Evolutionary conservation across 352 stramenopile species (phyloP).

Genomic region (Globisporangium alternatum): DNA sequence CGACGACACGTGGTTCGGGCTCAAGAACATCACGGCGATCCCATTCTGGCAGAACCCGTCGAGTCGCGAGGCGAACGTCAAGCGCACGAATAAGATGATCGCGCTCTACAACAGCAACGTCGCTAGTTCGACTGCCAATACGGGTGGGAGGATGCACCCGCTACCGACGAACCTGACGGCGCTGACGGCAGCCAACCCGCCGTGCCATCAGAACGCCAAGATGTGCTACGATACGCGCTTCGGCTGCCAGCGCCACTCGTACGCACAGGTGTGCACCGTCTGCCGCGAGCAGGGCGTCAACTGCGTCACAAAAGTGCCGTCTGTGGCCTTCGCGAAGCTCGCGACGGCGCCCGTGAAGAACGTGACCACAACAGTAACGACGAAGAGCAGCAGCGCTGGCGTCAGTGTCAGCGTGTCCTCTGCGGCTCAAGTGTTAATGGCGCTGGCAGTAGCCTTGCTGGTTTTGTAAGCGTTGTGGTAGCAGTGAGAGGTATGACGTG

Average conservation of each 20-base stretch:
- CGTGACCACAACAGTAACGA: constrained; percentile 5
- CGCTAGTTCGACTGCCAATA: constrained; percentile 4
- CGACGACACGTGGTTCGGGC: constrained; percentile 43
- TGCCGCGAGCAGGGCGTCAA: constrained; percentile 36
- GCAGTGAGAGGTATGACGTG: too few species aligned
- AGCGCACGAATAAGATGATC: constrained; percentile 50
- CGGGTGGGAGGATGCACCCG: constrained; percentile 34
- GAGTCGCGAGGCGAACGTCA: constrained; percentile 43
- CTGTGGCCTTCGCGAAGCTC: constrained; percentile 47
- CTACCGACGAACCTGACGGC: constrained; percentile 40
- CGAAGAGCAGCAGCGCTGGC: not conserved
- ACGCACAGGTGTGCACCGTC: constrained; percentile 60
- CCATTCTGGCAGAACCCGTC: constrained; percentile 62
- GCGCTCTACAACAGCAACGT: constrained; percentile 44
- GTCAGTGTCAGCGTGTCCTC: not conserved
- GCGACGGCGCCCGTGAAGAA: constrained; percentile 26
- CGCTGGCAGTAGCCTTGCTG: not conserved
- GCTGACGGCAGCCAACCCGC: constrained; percentile 45
- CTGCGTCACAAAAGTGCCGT: constrained; percentile 35
- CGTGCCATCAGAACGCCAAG: constrained; percentile 59
- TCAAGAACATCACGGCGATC: constrained; percentile 47
- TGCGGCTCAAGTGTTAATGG: not conserved
- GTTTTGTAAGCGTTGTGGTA: not conserved
- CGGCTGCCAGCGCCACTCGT: constrained; percentile 54
- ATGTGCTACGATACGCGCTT: constrained; percentile 47